Base-by-base conservation (phyloP, 2,329 filamentous ascomycete species). In the Knoxdaviesia capensis region DNA sequence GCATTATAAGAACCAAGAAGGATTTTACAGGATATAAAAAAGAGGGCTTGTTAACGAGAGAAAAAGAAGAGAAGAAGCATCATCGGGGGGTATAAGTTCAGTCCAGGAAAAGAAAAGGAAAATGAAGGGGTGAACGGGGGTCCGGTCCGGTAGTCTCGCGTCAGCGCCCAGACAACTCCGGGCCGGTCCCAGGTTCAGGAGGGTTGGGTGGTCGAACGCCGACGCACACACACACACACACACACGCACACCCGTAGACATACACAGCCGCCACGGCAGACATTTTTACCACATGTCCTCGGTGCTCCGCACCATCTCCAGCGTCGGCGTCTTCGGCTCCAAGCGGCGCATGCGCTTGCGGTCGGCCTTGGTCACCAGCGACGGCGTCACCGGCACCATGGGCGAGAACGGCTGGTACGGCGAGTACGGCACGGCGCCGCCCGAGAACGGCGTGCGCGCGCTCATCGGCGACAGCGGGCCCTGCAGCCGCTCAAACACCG, bases 321-420 rank as follows among this genome's bases (percentile, higher is more conserved):
- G 49, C 0, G 73, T 71, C 4, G 74, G 75, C 41, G 71, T 76
- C 61, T 74, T 74, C 44, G 71, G 72, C 49, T 75, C 66, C 53
- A 75, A 58, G 54, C 68, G 74, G 63, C 65, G 73, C 66, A 74
- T 76, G 54, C 69, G 65, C 66, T 78, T 84, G 31, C 80, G 62
- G 53, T 87, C 80, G 47, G 73, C 70, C 56, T 68, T 74, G 29
- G 75, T 83, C 10, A 83, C 74, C 39, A 88, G 59, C 20, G 72
- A 74, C n/a, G 82, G 80, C 31, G 82, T 86, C 40, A 87, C 72
- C 1, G 82, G 82, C 41, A 85, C 69, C 39, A 82, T 65, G 1
- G 81, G 80, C 6, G 77, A 80, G 54, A 77, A 82, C 1, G 82
- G 82, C 62, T 87, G 82, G 50, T 87, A 88, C 0, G 82, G 80